Conservation (phyloP, 2,329 filamentous ascomycete species). For the Coleophoma eucalyptorum region DNA sequence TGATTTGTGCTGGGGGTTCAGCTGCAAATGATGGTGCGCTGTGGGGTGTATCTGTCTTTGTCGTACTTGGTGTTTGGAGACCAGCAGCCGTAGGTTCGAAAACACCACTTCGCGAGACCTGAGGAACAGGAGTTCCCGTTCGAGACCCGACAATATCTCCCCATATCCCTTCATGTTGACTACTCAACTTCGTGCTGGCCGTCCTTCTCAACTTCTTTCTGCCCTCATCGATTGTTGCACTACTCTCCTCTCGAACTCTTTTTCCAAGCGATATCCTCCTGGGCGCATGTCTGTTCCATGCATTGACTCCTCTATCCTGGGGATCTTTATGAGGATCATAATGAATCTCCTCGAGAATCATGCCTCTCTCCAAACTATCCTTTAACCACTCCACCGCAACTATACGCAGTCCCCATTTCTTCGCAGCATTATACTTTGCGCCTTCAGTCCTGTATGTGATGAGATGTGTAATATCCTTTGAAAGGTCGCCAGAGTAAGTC, state of each 20-base stretch:
- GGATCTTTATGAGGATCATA: slow-evolving; percentile 72
- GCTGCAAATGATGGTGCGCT: slow-evolving; percentile 6
- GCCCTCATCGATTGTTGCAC: slow-evolving; percentile 47
- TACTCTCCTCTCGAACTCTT: slow-evolving; percentile 47
- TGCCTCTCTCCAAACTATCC: slow-evolving; percentile 78
- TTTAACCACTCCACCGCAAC: slow-evolving; percentile 83
- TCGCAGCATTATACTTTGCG: slow-evolving; percentile 88
- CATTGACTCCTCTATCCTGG: slow-evolving; percentile 71
- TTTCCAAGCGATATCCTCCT: slow-evolving; percentile 51
- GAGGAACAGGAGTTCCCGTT: slow-evolving; percentile 23
- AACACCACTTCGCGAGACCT: slow-evolving; percentile 21
- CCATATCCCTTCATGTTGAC: slow-evolving; percentile 84
- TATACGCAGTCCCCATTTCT: slow-evolving; percentile 73
- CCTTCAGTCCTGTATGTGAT: slow-evolving; percentile 76
- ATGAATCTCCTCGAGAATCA: slow-evolving; percentile 83
- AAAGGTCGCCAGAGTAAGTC: slow-evolving; percentile 84
- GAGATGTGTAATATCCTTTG: slow-evolving; percentile 80
- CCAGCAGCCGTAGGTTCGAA: slow-evolving; percentile 18
- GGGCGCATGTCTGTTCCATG: slow-evolving; percentile 60
- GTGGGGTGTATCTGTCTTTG: background rate
- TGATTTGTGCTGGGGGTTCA: slow-evolving; percentile 8
- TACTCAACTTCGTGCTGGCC: slow-evolving; percentile 77
- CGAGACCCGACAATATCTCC: slow-evolving; percentile 70
- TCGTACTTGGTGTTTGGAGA: background rate
- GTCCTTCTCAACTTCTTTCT: slow-evolving; percentile 82